These are phyloP conservation scores for Trametes meyenii DNA, from an alignment of 768 basidiomycete species.

Conservation along the genomic window DNA sequence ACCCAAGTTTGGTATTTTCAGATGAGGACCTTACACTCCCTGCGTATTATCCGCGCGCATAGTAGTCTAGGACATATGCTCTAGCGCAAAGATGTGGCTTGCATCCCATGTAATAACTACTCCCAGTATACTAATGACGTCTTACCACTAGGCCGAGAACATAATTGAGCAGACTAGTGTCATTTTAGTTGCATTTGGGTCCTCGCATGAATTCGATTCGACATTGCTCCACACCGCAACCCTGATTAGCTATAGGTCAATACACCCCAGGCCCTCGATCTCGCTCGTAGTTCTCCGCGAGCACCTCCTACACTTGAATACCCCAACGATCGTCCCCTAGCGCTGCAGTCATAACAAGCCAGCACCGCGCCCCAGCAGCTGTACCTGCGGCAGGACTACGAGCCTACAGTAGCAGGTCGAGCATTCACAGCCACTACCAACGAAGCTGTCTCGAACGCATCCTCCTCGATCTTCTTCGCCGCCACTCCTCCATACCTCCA, in stretches of 20 bases:
- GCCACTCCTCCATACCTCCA: slow-evolving; percentile 7
- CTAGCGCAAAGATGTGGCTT: slow-evolving; percentile 13
- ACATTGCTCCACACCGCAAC: too few species aligned
- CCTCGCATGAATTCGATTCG: too few species aligned
- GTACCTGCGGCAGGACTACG: background rate
- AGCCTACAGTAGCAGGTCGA: background rate
- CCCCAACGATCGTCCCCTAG: too few species aligned
- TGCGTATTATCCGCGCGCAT: background rate
- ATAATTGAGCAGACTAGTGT: background rate
- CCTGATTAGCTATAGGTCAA: too few species aligned
- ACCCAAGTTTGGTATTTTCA: too few species aligned
- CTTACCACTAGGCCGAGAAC: background rate
- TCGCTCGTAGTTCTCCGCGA: too few species aligned
- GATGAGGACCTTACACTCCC: background rate
- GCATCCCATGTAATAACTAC: background rate
- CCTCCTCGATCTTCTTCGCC: slow-evolving; percentile 3
- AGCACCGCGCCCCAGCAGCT: too few species aligned
- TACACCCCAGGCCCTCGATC: too few species aligned
- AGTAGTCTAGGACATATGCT: slow-evolving; percentile 13
- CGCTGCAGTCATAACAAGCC: too few species aligned
- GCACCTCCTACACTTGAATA: too few species aligned
- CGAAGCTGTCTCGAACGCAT: background rate
- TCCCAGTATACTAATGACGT: background rate
- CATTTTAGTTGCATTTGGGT: background rate
- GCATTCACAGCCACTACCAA: background rate